A percentile compares a stretch with the other conserved stretches of the same genome.
Evolutionary conservation across 2,329 filamentous ascomycete genomes (phyloP).

Genomic region (Cytospora piceicola): DNA sequence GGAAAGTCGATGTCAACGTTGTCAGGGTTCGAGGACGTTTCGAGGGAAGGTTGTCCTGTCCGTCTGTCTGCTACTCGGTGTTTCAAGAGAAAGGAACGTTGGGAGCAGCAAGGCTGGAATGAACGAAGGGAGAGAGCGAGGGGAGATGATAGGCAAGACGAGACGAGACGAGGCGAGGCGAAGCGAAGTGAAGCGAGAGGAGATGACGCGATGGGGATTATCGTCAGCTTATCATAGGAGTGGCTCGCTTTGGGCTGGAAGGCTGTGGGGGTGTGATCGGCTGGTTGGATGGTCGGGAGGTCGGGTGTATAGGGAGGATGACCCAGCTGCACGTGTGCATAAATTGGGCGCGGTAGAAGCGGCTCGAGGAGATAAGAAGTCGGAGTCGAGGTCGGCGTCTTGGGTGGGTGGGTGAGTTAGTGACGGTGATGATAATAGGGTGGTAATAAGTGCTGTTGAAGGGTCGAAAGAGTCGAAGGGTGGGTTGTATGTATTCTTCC

Average conservation of each 20-base stretch:
- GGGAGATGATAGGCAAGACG: background rate
- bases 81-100: background rate
- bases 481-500: background rate
- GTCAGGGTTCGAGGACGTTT: background rate
- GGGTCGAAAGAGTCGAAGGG: background rate
- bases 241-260: background rate
- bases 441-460: background rate
- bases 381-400: background rate
- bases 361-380: background rate
- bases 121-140: background rate
- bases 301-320: background rate
- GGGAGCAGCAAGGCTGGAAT: background rate
- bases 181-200: too few relatives aligned
- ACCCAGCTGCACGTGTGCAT: conserved; percentile 1
- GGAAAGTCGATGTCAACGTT: background rate
- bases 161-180: background rate
- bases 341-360: background rate
- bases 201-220: background rate
- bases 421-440: background rate
- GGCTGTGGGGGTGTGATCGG: background rate
- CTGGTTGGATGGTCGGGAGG: background rate
- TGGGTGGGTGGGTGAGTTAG: background rate
- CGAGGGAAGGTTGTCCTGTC: background rate
- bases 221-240: background rate
- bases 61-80: background rate